Percentiles rank a stretch among this genome's conserved stretches.
phyloP scores from a whole-genome alignment of 257 asterid species.

The Plantago major region DNA sequence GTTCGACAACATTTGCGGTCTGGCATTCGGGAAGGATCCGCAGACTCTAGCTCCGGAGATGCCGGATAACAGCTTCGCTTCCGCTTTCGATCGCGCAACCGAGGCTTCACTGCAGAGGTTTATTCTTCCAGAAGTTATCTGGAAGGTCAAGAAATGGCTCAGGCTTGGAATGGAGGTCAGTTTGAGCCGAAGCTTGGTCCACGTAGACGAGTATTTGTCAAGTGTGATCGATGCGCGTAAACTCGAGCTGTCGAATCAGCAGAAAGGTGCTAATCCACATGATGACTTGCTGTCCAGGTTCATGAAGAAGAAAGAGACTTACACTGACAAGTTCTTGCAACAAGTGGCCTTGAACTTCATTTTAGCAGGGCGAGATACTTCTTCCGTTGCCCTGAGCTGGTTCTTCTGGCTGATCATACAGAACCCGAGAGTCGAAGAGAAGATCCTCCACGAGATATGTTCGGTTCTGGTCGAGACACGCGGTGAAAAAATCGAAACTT shows the following conservation, averaged over 20 bases:
- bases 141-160: conserved; percentile 45
- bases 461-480: conserved; percentile 31
- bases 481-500: conserved; percentile 30
- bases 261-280: conserved; percentile 27
- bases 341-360: conserved; percentile 44
- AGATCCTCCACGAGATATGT: conserved; percentile 34
- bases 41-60: conserved; percentile 39
- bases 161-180: conserved; percentile 46
- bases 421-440: conserved; percentile 42
- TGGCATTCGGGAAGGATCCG: conserved; percentile 53
- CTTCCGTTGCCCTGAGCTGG: conserved; percentile 58
- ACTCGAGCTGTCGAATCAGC: conserved; percentile 35
- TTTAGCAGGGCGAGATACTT: conserved; percentile 53
- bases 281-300: conserved; percentile 47
- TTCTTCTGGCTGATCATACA: conserved; percentile 40
- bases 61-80: conserved; percentile 44
- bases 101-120: conserved; percentile 48
- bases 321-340: conserved; percentile 37
- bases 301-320: conserved; percentile 45
- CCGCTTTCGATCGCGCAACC: conserved; percentile 49
- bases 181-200: conserved; percentile 34
- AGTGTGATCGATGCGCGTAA: conserved; percentile 39
- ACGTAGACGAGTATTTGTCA: conserved; percentile 45
- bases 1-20: conserved; percentile 48
- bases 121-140: conserved; percentile 41